A percentile compares a stretch with the other conserved stretches of the same genome.
These are phyloP conservation scores for Xylariaceae sp. DNA, from an alignment of 2,329 filamentous ascomycete genomes.

Conservation along the genomic window DNA sequence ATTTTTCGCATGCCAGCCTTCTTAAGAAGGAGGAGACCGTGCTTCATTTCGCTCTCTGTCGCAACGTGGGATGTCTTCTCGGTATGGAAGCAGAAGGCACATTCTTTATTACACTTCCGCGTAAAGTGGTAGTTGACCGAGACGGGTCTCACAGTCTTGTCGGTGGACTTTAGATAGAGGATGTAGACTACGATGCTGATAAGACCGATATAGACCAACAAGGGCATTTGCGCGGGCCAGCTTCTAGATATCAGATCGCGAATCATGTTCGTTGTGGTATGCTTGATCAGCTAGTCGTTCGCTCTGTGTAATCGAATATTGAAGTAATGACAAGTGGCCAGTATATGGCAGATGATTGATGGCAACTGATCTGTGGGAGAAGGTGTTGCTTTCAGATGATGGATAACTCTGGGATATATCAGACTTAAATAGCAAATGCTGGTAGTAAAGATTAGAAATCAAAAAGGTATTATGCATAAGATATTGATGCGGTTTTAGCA, in stretches of 20 bases:
- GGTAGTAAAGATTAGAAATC: too few species aligned
- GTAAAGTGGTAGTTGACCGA: conserved; percentile 47
- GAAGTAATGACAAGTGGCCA: too few species aligned
- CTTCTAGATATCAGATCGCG: neutral
- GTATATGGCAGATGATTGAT: too few species aligned
- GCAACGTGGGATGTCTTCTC: conserved; percentile 44
- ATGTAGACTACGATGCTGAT: conserved; percentile 2
- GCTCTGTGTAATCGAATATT: too few species aligned
- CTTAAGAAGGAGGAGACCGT: conserved; percentile 42
- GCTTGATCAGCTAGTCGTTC: too few species aligned
- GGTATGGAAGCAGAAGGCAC: conserved; percentile 56
- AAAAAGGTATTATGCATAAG: too few species aligned
- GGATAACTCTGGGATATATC: too few species aligned
- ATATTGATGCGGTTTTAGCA: too few species aligned
- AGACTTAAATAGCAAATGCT: too few species aligned
- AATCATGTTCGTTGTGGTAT: conserved; percentile 10
- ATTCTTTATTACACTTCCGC: conserved; percentile 45
- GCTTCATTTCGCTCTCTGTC: conserved; percentile 38
- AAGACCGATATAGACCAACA: neutral
- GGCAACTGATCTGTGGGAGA: too few species aligned
- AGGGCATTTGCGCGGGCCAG: conserved; percentile 1
- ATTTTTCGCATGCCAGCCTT: conserved; percentile 52
- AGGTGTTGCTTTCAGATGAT: too few species aligned
- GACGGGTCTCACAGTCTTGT: conserved; percentile 21
- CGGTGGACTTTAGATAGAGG: neutral